A percentile compares a stretch with the other conserved stretches of the same genome.
Conservation (phyloP, 2,329 filamentous ascomycete genomes). For the Hymenoscyphus repandus region DNA sequence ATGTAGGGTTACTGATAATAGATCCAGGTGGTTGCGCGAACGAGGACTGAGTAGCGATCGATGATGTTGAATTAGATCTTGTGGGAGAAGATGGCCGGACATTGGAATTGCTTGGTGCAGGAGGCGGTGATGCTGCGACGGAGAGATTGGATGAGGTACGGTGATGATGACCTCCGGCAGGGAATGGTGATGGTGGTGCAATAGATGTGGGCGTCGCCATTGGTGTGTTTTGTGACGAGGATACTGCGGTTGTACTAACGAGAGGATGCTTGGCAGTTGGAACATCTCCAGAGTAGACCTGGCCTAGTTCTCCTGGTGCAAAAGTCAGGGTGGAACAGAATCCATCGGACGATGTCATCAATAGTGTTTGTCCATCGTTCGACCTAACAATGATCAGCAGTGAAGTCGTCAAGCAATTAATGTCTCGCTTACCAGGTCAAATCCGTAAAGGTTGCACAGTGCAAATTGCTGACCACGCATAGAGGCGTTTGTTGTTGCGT, state of each 20-base stretch:
- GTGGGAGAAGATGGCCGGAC: conserved; percentile 69
- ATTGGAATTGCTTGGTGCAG: conserved; percentile 48
- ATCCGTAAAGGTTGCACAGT: conserved; percentile 96
- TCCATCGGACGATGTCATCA: conserved; percentile 97
- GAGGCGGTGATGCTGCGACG: conserved; percentile 53
- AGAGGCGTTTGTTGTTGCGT: conserved; percentile 94
- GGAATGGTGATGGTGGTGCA: conserved; percentile 55
- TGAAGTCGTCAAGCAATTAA: conserved; percentile 14
- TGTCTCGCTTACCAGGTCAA: conserved; percentile 70
- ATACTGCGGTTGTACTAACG: conserved; percentile 33
- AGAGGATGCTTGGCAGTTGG: conserved; percentile 41
- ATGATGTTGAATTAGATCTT: conserved; percentile 80
- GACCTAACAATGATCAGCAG: conserved; percentile 49
- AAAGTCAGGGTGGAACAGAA: conserved; percentile 95
- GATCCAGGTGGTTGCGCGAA: conserved; percentile 36
- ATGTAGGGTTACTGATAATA: conserved; percentile 70
- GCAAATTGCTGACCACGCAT: conserved; percentile 92
- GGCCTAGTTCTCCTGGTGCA: conserved; percentile 74
- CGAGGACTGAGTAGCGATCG: conserved; percentile 62
- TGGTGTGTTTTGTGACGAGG: conserved; percentile 61
- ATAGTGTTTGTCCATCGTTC: conserved; percentile 67
- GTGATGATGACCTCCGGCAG: conserved; percentile 40
- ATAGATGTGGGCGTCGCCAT: conserved; percentile 66
- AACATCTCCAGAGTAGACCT: conserved; percentile 68
- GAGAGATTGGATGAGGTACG: conserved; percentile 53